phyloP scores from a whole-genome alignment of 352 stramenopile genomes.

The Phytophthora crassamura region DNA sequence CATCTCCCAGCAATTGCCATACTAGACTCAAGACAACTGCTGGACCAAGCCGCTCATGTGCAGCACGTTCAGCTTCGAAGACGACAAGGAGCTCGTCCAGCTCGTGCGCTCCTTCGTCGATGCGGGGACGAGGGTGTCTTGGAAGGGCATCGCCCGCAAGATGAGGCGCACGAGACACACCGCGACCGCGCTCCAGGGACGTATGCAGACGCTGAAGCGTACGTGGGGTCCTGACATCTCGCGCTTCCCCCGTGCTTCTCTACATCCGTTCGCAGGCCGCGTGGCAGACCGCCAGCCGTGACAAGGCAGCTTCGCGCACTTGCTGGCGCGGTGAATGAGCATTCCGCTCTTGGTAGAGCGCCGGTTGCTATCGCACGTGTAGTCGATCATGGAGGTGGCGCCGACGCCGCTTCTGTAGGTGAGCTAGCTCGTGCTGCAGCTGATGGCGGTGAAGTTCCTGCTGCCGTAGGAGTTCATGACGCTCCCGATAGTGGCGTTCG shows the following conservation, averaged over 20 bases:
- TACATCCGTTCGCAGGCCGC: slow-evolving; percentile 7
- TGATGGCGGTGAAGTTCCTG: too few species aligned
- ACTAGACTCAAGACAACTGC: slow-evolving; percentile 1
- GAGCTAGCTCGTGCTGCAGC: not conserved
- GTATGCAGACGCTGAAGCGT: not conserved
- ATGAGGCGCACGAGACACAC: slow-evolving; percentile 7
- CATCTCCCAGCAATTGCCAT: slow-evolving; percentile 8
- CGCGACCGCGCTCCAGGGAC: not conserved
- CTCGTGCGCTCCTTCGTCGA: too few species aligned
- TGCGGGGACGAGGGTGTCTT: too few species aligned
- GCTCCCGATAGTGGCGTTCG: too few species aligned
- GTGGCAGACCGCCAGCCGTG: not conserved
- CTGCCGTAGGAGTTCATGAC: too few species aligned
- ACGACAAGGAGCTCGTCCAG: slow-evolving; percentile 15
- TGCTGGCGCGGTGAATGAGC: too few species aligned
- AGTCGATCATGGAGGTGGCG: too few species aligned
- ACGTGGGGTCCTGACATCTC: not conserved
- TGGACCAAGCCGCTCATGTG: not conserved
- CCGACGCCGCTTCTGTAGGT: too few species aligned
- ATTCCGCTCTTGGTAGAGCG: too few species aligned
- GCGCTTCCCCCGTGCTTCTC: slow-evolving; percentile 7
- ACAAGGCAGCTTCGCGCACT: too few species aligned
- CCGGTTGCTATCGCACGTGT: too few species aligned
- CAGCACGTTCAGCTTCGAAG: slow-evolving; percentile 13
- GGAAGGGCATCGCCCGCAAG: not conserved